Conservation (phyloP, 2,329 filamentous ascomycete genomes). For the Fusarium neocosmosporiellum region DNA sequence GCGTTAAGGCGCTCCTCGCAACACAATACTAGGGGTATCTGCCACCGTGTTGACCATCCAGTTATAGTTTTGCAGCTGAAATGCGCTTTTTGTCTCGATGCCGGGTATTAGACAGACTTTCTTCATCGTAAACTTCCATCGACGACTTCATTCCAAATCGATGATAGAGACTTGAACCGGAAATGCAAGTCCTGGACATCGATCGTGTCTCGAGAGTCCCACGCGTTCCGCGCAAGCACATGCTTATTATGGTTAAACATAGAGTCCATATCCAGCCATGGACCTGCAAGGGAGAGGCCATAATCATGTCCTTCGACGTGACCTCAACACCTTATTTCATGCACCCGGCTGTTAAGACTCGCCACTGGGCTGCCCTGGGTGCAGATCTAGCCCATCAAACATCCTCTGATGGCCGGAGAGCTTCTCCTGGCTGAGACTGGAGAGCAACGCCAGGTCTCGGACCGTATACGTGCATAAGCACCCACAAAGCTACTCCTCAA, state of each 20-base stretch:
- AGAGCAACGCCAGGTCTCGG: slow-evolving; percentile 7
- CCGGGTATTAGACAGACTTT: background rate
- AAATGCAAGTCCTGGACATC: background rate
- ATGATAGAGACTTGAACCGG: background rate
- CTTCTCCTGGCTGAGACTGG: background rate
- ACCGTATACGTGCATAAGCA: background rate
- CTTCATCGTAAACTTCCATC: background rate
- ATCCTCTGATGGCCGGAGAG: background rate
- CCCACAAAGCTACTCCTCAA: slow-evolving; percentile 6
- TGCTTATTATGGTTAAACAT: background rate
- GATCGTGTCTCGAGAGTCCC: background rate
- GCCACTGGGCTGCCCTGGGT: background rate
- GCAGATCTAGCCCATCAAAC: slow-evolving; percentile 3
- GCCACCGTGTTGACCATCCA: background rate
- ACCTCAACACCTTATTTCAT: background rate
- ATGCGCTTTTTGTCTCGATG: background rate
- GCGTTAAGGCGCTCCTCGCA: background rate
- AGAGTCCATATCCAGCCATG: background rate
- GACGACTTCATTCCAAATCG: background rate
- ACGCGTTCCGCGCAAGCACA: background rate
- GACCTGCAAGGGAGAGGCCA: background rate
- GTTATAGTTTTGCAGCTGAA: slow-evolving; percentile 1
- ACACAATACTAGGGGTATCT: background rate
- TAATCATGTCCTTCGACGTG: background rate
- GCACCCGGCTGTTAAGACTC: background rate